Conservation (phyloP, 306 rosid genomes). For the Prunus dulcis region DNA sequence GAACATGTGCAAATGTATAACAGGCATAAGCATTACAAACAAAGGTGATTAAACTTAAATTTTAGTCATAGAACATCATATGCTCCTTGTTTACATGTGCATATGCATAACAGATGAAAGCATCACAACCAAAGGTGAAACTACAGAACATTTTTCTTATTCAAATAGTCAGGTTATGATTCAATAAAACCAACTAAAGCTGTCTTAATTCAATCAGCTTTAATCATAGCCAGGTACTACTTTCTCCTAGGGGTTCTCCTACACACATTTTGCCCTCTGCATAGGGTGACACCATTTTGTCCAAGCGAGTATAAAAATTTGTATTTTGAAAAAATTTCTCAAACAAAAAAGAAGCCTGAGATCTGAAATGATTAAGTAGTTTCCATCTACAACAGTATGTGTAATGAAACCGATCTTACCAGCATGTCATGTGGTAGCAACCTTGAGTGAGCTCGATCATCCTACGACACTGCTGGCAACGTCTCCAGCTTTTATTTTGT, state of each 20-base stretch:
- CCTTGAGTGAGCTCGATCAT: slow-evolving; percentile 90
- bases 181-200: not conserved
- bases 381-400: not conserved
- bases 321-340: not conserved
- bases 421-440: slow-evolving; percentile 89
- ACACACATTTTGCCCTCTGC: not conserved
- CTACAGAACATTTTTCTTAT: not conserved
- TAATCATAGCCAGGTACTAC: too few species aligned
- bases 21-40: not conserved
- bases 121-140: not conserved
- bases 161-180: not conserved
- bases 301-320: not conserved
- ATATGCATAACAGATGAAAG: not conserved
- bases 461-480: slow-evolving; percentile 81
- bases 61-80: too few species aligned
- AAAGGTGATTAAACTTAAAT: too few species aligned
- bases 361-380: too few species aligned
- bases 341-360: not conserved
- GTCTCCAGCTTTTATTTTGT: slow-evolving; percentile 79
- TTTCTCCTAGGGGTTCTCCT: not conserved
- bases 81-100: not conserved
- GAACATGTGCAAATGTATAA: not conserved
- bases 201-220: not conserved
- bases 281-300: not conserved
- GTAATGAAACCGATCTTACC: slow-evolving; percentile 51